A percentile compares a stretch with the other conserved stretches of the same genome.
These are phyloP conservation scores for Silybum marianum DNA, from an alignment of 129 eudicot genomes.

Conservation along the genomic window DNA sequence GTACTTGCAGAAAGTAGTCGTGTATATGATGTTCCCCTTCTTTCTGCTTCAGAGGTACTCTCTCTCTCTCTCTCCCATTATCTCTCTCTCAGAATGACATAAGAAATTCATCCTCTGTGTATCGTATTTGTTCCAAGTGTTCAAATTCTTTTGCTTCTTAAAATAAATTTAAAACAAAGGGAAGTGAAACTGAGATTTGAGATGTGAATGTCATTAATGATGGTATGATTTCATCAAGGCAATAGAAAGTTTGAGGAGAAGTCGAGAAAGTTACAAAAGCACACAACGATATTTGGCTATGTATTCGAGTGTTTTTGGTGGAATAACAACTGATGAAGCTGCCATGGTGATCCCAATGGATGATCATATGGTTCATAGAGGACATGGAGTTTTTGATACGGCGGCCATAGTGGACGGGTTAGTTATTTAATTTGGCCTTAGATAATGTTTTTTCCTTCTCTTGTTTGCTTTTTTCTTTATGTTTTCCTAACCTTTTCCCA, in stretches of 20 bases:
- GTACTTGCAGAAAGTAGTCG: conserved; percentile 39
- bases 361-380: conserved; percentile 97
- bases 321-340: conserved; percentile 70
- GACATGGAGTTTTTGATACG: conserved; percentile 94
- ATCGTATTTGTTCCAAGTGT: neutral
- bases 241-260: conserved; percentile 58
- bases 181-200: conserved; percentile 2
- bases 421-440: conserved; percentile 22
- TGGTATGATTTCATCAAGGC: conserved; percentile 46
- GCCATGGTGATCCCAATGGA: conserved; percentile 96
- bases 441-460: neutral
- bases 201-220: neutral
- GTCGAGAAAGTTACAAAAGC: conserved; percentile 47
- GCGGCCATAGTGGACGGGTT: conserved; percentile 88
- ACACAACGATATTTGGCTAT: conserved; percentile 79
- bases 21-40: conserved; percentile 57
- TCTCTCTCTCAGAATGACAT: neutral
- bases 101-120: neutral
- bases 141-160: neutral
- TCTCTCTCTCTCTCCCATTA: neutral
- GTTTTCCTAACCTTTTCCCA: no score
- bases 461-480: neutral
- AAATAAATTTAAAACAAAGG: neutral
- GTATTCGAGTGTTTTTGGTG: conserved; percentile 91
- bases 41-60: conserved; percentile 74